A percentile compares a stretch with the other conserved stretches of the same genome.
phyloP scores from a whole-genome alignment of 371 early-diverging fungal genomes.

The Mucor irregularis region DNA sequence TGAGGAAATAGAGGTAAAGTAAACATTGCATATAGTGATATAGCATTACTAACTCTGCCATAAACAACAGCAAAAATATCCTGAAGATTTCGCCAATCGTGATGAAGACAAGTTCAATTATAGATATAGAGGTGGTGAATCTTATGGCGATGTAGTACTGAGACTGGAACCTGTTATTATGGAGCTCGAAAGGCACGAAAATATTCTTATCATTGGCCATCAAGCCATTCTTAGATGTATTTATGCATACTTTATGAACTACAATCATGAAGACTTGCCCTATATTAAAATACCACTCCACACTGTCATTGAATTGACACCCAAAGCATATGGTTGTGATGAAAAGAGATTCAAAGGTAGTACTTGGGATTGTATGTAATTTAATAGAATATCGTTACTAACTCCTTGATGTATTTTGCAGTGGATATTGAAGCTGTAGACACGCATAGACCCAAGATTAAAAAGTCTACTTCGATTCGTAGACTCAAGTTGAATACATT shows the following conservation, averaged over 20 bases:
- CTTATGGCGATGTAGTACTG: slow-evolving; percentile 75
- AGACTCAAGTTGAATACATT: slow-evolving; percentile 12
- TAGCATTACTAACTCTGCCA: background rate
- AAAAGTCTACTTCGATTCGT: slow-evolving; percentile 15
- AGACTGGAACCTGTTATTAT: slow-evolving; percentile 83
- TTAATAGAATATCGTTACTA: background rate
- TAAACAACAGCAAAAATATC: slow-evolving; percentile 57
- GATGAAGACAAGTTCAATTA: slow-evolving; percentile 96
- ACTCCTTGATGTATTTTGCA: slow-evolving; percentile 5
- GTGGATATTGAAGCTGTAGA: slow-evolving; percentile 89
- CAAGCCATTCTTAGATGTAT: slow-evolving; percentile 94
- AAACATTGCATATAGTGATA: background rate
- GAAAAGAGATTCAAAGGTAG: slow-evolving; percentile 80
- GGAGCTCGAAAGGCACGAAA: slow-evolving; percentile 96
- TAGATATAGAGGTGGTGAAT: slow-evolving; percentile 94
- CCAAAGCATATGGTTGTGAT: slow-evolving; percentile 94
- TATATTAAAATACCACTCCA: slow-evolving; percentile 98
- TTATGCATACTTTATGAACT: slow-evolving; percentile 93
- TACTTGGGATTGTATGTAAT: background rate
- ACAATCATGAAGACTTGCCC: slow-evolving; percentile 90
- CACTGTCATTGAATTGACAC: slow-evolving; percentile 94
- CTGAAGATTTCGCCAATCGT: slow-evolving; percentile 88
- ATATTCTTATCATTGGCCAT: slow-evolving; percentile 94
- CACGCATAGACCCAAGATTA: slow-evolving; percentile 75
- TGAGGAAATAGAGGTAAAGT: slow-evolving; percentile 87